Evolutionary conservation across 140 eudicot genomes (phyloP), one percentile per base, ranked within the genome.

Genomic region (Senecio squalidus): DNA sequence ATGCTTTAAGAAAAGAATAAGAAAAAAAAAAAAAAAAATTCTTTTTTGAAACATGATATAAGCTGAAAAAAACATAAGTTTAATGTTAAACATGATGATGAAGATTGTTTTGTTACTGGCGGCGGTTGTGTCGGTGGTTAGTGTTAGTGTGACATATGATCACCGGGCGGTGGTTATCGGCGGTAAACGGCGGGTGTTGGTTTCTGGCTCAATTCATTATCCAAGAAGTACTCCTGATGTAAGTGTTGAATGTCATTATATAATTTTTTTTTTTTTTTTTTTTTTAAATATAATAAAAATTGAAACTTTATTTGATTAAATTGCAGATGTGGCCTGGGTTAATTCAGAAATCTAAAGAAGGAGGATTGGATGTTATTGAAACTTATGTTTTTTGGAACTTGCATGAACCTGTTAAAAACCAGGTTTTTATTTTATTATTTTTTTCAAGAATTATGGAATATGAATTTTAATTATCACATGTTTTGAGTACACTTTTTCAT

Each of bases 161-260:
- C 95, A 80, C 61, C 85, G 95, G 24, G 95, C 97, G 23, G 25
- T 89, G 59, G 85, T 82, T 43, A 82, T 89, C 58, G 92, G 82
- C 77, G 97, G 97, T 29, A 70, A 80, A 54, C 67, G 92, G 58
- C 74, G 92, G 58, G 80, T 89, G 52, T 53, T 89, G 58, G 77
- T 89, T 55, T 89, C 97, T 39, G 97, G 97, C 10, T 85, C 97
- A 6, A 82, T 84, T 67, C 97, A 89, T 60, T 89, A 89, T 66
- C 97, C 97, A 8, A 81, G 97, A 48, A 89, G 97, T 58, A 89
- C 97, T 34, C 97, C 97, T 9, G 92, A 89, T 5, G 94, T 84
- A 43, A 36, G 72, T 66, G 11, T 43, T 21, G n/a, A n/a, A 13
- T 36, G 43, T 36, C 14, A 36, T 36, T 1, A 36, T 33, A 33